Percentiles rank a stretch among this genome's conserved stretches.
Evolutionary conservation across 1,284 basidiomycete species (phyloP).

Genomic region (Ganoderma sinense): DNA sequence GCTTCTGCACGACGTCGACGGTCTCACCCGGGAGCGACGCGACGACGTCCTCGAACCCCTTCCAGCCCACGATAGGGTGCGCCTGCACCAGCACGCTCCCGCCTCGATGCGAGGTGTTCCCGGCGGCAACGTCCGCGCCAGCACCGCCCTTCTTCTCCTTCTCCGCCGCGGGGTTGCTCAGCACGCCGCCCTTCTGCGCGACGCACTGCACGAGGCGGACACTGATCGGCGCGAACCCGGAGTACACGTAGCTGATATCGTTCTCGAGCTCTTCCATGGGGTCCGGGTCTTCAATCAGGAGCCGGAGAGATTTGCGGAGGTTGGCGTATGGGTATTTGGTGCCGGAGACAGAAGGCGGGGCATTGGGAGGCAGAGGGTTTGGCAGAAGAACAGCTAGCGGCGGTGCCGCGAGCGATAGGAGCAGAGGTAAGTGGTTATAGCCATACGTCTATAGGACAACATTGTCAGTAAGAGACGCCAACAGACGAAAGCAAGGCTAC

Average conservation of each 20-base stretch:
- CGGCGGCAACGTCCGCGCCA: slow-evolving; percentile 39
- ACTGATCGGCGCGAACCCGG: slow-evolving; percentile 95
- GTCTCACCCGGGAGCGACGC: slow-evolving; percentile 84
- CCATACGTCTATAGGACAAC: slow-evolving; percentile 79
- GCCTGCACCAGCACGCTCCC: slow-evolving; percentile 61
- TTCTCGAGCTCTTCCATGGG: slow-evolving; percentile 83
- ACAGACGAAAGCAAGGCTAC: slow-evolving; percentile 45
- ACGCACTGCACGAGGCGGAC: slow-evolving; percentile 93
- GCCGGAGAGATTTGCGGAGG: slow-evolving; percentile 86
- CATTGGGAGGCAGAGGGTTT: slow-evolving; percentile 64
- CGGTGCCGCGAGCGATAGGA: slow-evolving; percentile 82
- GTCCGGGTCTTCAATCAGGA: slow-evolving; percentile 91
- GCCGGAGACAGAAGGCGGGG: slow-evolving; percentile 49
- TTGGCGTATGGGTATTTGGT: slow-evolving; percentile 74
- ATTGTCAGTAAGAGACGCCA: slow-evolving; percentile 20
- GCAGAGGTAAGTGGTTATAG: slow-evolving; percentile 86
- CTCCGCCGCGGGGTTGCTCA: slow-evolving; percentile 73
- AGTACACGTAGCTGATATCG: slow-evolving; percentile 96
- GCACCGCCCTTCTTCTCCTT: slow-evolving; percentile 52
- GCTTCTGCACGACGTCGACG: slow-evolving; percentile 80
- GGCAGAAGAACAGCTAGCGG: slow-evolving; percentile 73
- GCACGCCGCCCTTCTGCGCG: slow-evolving; percentile 87
- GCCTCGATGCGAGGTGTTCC: slow-evolving; percentile 40
- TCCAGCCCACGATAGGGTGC: slow-evolving; percentile 95
- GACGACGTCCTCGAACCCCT: slow-evolving; percentile 93